Conservation (phyloP, 305 asterid species). For the Salvia sclarea region DNA sequence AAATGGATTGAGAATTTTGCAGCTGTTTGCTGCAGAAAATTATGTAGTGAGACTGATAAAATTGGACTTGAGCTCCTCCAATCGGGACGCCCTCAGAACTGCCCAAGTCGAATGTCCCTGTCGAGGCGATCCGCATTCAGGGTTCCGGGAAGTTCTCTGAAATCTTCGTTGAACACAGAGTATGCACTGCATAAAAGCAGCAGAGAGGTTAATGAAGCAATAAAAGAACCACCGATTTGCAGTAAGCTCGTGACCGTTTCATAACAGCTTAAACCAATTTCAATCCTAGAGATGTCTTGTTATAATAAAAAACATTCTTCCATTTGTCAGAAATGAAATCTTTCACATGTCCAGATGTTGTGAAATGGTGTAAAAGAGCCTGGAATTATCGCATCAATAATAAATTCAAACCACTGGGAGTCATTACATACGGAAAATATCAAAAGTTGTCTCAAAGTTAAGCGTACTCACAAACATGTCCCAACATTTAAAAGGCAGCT, state of each 20-base stretch:
- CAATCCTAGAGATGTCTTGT: constrained; percentile 1
- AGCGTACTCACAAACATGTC: not conserved
- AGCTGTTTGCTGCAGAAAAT: not conserved
- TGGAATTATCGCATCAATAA: not conserved
- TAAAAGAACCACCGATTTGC: not conserved
- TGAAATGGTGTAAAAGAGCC: not conserved
- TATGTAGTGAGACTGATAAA: not conserved
- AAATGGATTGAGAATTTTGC: not conserved
- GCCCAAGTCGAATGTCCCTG: constrained; percentile 83
- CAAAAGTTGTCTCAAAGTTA: too few relatives aligned
- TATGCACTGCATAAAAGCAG: constrained; percentile 74
- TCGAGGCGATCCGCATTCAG: constrained; percentile 88
- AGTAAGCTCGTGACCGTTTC: constrained; percentile 5
- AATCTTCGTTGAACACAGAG: constrained; percentile 87
- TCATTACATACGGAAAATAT: too few relatives aligned
- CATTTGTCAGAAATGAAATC: not conserved
- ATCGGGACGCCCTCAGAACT: constrained; percentile 45
- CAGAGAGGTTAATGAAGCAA: constrained; percentile 1
- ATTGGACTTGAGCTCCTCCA: not conserved
- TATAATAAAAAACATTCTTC: too few relatives aligned
- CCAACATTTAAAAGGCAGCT: not conserved
- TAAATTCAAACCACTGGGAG: not conserved
- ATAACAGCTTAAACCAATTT: not conserved
- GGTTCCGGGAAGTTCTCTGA: constrained; percentile 93
- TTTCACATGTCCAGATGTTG: constrained; percentile 11